Conservation (phyloP, 2,329 filamentous ascomycete species). For the Colletotrichum euphorbiae region DNA sequence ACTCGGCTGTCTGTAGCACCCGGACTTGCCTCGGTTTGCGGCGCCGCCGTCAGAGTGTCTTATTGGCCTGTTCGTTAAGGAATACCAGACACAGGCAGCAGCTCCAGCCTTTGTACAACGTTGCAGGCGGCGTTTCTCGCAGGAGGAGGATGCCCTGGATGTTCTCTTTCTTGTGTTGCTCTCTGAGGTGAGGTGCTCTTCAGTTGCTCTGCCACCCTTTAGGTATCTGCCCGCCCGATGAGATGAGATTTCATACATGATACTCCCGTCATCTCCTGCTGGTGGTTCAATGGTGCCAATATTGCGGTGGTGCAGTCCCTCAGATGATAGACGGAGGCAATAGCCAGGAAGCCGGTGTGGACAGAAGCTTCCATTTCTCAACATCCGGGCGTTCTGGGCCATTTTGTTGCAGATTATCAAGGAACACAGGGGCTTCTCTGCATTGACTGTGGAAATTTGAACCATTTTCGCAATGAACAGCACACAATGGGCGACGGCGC, state of each 20-base stretch:
- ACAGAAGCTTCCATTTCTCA: no score
- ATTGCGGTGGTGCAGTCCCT: no score
- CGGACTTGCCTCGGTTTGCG: constrained; percentile 20
- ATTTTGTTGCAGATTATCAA: background rate
- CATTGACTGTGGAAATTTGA: constrained; percentile 38
- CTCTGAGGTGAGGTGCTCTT: no score
- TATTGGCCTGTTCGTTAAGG: constrained; percentile 19
- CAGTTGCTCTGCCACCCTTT: background rate
- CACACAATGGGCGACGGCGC: background rate
- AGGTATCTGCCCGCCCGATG: background rate
- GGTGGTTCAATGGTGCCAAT: background rate
- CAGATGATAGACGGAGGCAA: no score
- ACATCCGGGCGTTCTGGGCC: background rate
- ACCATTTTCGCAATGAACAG: constrained; percentile 11
- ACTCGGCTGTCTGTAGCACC: background rate
- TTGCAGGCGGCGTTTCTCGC: constrained; percentile 29
- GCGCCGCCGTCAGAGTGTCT: background rate
- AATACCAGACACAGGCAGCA: constrained; percentile 10
- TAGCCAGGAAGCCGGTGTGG: no score
- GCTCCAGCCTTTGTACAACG: constrained; percentile 31
- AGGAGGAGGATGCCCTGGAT: background rate
- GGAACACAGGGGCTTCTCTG: constrained; percentile 7
- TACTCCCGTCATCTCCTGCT: background rate
- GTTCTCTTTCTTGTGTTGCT: no score
- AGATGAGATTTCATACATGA: background rate